These are phyloP conservation scores for Pelargonium citronellum DNA, from an alignment of 441 rosid genomes.

Conservation along the genomic window DNA sequence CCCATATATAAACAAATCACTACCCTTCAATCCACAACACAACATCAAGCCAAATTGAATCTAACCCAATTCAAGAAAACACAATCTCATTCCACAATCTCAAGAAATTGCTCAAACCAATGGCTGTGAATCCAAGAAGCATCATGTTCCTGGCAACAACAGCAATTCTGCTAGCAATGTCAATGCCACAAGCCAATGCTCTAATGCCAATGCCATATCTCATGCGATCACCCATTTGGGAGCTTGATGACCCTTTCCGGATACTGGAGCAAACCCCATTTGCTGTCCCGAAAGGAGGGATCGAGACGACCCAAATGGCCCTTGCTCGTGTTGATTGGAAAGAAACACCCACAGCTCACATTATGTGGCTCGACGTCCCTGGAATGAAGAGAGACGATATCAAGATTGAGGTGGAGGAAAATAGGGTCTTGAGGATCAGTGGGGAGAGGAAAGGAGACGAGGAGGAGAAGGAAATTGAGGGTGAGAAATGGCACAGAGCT, in stretches of 20 bases:
- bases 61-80: too few relatives aligned
- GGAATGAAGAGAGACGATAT: conserved; percentile 47
- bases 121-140: too few relatives aligned
- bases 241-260: background rate
- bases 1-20: too few relatives aligned
- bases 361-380: conserved; percentile 41
- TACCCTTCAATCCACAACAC: too few relatives aligned
- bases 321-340: conserved; percentile 45
- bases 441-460: conserved; percentile 42
- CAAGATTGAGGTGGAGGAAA: conserved; percentile 50
- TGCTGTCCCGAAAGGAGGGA: conserved; percentile 24
- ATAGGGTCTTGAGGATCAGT: conserved; percentile 40
- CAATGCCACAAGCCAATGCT: background rate
- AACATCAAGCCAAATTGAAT: too few relatives aligned
- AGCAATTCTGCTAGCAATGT: too few relatives aligned
- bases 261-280: conserved; percentile 27
- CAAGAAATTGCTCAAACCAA: too few relatives aligned
- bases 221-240: background rate
- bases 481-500: conserved; percentile 48
- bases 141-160: too few relatives aligned
- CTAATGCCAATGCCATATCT: background rate
- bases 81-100: too few relatives aligned
- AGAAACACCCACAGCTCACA: conserved; percentile 32
- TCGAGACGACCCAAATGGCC: conserved; percentile 19
- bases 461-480: conserved; percentile 19